phyloP scores from a whole-genome alignment of 163 green algal genomes.

The Scenedesmus sp. region DNA sequence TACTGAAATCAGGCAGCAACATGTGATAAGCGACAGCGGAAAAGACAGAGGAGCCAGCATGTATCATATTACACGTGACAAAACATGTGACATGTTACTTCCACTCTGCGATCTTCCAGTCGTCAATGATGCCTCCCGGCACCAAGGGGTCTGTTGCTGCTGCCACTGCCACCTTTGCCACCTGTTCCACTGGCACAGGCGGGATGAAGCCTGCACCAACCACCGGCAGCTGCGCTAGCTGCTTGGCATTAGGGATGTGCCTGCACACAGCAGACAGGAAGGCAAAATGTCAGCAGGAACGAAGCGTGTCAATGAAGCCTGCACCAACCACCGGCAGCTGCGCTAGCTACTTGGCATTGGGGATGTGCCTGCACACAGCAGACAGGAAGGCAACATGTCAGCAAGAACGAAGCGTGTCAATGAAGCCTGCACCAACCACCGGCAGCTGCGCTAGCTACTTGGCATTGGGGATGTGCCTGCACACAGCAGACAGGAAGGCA shows the following conservation, averaged over 20 bases:
- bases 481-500: neutral
- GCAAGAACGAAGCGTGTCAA: too few species aligned
- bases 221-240: conserved; percentile 78
- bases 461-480: conserved; percentile 62
- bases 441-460: conserved; percentile 76
- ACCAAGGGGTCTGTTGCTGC: conserved; percentile 84
- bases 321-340: conserved; percentile 78
- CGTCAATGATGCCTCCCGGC: conserved; percentile 79
- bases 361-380: conserved; percentile 52
- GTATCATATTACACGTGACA: neutral
- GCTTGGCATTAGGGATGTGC: conserved; percentile 69
- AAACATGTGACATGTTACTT: neutral
- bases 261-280: neutral
- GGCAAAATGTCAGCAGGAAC: conserved; percentile 54
- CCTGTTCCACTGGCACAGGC: conserved; percentile 75
- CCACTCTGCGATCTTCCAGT: conserved; percentile 75
- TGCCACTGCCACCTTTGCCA: conserved; percentile 84
- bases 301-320: conserved; percentile 79
- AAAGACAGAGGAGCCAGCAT: too few species aligned
- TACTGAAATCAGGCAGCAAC: too few species aligned
- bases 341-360: conserved; percentile 68
- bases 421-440: conserved; percentile 75
- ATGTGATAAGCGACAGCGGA: too few species aligned
- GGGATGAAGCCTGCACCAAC: conserved; percentile 80
- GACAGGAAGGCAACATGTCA: neutral